Conservation (phyloP, 495 filamentous ascomycete genomes). For the Daldinia grandis region DNA sequence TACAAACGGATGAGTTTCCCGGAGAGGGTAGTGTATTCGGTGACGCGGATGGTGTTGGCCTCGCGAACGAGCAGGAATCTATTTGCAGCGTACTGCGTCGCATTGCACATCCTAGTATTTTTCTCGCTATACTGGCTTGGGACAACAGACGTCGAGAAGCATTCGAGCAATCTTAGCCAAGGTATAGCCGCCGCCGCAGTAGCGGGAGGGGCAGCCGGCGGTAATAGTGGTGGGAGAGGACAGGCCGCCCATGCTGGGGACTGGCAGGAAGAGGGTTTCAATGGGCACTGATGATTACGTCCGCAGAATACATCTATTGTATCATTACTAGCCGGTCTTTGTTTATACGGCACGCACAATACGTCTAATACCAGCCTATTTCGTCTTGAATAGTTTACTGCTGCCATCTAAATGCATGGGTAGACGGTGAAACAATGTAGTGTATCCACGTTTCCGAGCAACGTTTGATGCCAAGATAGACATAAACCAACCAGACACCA, state of each 20-base stretch:
- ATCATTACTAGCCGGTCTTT: constrained; percentile 34
- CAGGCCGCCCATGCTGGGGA: constrained; percentile 39
- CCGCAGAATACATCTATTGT: constrained; percentile 24
- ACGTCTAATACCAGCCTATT: constrained; percentile 28
- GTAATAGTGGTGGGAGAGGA: constrained; percentile 28
- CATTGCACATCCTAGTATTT: constrained; percentile 87
- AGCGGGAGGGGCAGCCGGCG: constrained; percentile 39
- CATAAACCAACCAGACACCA: not conserved
- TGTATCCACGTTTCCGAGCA: not conserved
- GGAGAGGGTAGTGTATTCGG: constrained; percentile 87
- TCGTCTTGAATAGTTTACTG: constrained; percentile 3
- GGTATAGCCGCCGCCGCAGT: constrained; percentile 46
- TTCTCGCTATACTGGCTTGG: constrained; percentile 86
- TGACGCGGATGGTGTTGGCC: constrained; percentile 89
- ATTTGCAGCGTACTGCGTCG: constrained; percentile 93
- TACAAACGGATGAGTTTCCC: constrained; percentile 93
- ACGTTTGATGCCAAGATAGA: constrained; percentile 3
- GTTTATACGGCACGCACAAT: constrained; percentile 28
- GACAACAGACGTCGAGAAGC: constrained; percentile 54
- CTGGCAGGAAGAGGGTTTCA: constrained; percentile 54
- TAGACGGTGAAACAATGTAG: not conserved
- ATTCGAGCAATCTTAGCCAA: constrained; percentile 47
- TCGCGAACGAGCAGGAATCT: constrained; percentile 90
- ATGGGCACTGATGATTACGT: constrained; percentile 42
- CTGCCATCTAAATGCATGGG: not conserved